Conservation (phyloP, 1,284 basidiomycete species). For the Ustilago loliicola region DNA sequence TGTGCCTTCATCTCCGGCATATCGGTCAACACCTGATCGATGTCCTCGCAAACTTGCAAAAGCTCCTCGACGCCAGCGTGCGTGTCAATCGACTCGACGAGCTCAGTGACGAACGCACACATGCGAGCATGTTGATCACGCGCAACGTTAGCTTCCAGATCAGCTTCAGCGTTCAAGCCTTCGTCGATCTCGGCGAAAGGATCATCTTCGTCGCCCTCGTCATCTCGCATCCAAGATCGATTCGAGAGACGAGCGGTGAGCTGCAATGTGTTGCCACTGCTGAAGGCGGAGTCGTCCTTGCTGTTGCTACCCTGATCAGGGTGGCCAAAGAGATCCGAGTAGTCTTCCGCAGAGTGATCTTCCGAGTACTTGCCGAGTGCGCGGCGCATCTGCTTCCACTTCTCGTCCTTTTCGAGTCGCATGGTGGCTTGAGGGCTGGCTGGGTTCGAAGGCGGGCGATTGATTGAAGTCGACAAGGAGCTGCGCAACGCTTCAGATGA, state of each 20-base stretch:
- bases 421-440: constrained; percentile 40
- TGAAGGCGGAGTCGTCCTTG: constrained; percentile 33
- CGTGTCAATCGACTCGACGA: constrained; percentile 87
- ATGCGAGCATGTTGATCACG: constrained; percentile 77
- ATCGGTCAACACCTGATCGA: constrained; percentile 84
- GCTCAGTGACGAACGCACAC: constrained; percentile 81
- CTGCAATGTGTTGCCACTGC: constrained; percentile 48
- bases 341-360: constrained; percentile 55
- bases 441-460: constrained; percentile 32
- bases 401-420: constrained; percentile 47
- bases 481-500: constrained; percentile 44
- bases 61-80: constrained; percentile 83
- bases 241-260: constrained; percentile 60
- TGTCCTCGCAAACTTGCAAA: constrained; percentile 85
- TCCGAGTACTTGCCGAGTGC: constrained; percentile 60
- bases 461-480: constrained; percentile 27
- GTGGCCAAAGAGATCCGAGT: constrained; percentile 60
- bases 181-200: constrained; percentile 66
- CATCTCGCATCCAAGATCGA: constrained; percentile 59
- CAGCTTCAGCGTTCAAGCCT: constrained; percentile 57
- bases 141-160: constrained; percentile 64
- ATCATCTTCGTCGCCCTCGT: constrained; percentile 59
- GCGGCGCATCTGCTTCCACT: constrained; percentile 56
- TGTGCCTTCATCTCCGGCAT: constrained; percentile 90
- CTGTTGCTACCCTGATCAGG: constrained; percentile 22